These are phyloP conservation scores for Echinochloa phyllopogon DNA, from an alignment of 176 grass and related monocot species.

Conservation along the genomic window DNA sequence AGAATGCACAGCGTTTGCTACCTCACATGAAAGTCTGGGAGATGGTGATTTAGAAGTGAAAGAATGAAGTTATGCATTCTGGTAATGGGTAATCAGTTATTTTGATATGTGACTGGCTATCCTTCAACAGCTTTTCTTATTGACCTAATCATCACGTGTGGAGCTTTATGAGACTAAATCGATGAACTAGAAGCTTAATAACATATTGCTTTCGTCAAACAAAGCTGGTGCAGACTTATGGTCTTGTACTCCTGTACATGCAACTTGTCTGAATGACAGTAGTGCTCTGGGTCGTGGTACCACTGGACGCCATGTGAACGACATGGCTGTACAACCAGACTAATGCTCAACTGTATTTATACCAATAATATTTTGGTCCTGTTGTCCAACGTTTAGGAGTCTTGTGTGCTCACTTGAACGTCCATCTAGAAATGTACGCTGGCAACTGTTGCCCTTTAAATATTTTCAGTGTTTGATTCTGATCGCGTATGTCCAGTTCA, in stretches of 20 bases:
- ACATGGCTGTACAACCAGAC: not conserved
- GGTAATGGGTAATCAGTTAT: not conserved
- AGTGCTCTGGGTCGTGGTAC: not conserved
- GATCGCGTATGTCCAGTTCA: not conserved
- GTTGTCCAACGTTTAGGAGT: not conserved
- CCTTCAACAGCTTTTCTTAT: slow-evolving; percentile 12
- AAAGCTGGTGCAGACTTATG: slow-evolving; percentile 38
- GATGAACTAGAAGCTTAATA: not conserved
- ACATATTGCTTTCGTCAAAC: slow-evolving; percentile 30
- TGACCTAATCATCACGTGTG: not conserved
- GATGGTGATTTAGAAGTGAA: slow-evolving; percentile 46
- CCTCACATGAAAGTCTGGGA: slow-evolving; percentile 29
- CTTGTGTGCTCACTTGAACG: not conserved
- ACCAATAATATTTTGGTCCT: not conserved
- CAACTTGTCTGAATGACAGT: slow-evolving; percentile 24
- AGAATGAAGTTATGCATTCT: not conserved
- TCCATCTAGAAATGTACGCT: not conserved
- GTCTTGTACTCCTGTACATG: slow-evolving; percentile 13
- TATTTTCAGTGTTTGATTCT: not conserved
- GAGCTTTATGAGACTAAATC: slow-evolving; percentile 4
- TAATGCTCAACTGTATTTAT: not conserved
- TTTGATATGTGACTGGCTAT: not conserved
- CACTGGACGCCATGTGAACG: not conserved
- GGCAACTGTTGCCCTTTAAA: not conserved
- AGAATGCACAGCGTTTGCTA: slow-evolving; percentile 51